Evolutionary conservation across 352 stramenopile species (phyloP).

Genomic region (Pythium aristosporum): DNA sequence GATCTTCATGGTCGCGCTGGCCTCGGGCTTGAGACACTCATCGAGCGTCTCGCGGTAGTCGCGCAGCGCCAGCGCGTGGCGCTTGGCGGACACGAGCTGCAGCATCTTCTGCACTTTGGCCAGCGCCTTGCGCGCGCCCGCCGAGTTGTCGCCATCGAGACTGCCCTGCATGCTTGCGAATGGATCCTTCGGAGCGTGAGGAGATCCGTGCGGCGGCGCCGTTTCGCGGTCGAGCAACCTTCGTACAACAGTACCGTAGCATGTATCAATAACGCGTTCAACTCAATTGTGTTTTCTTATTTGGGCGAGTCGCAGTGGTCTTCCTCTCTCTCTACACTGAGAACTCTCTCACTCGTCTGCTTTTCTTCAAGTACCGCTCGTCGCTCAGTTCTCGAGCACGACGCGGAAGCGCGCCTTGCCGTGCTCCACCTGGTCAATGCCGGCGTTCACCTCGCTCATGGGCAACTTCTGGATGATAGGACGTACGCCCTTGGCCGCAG

Average conservation of each 20-base stretch:
- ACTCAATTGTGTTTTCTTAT: neutral
- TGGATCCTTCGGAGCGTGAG: neutral
- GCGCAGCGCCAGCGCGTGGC: slow-evolving; percentile 52
- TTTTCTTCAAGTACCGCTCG: neutral
- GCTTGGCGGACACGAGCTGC: slow-evolving; percentile 47
- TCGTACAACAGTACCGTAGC: neutral
- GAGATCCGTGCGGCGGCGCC: neutral
- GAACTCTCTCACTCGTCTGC: neutral
- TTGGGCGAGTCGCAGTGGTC: neutral
- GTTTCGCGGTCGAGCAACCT: slow-evolving; percentile 14
- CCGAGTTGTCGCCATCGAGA: slow-evolving; percentile 41
- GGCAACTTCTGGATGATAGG: slow-evolving; percentile 17
- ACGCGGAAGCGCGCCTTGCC: slow-evolving; percentile 16
- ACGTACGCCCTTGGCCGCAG: slow-evolving; percentile 1
- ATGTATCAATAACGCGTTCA: neutral
- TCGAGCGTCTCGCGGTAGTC: slow-evolving; percentile 65
- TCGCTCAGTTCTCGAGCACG: slow-evolving; percentile 7
- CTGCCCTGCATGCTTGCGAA: slow-evolving; percentile 42
- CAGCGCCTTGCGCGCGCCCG: slow-evolving; percentile 47
- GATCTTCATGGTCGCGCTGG: slow-evolving; percentile 55
- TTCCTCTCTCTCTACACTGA: neutral
- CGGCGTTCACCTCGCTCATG: slow-evolving; percentile 13
- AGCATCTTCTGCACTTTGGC: slow-evolving; percentile 64
- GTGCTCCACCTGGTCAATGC: slow-evolving; percentile 10
- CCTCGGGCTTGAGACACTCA: slow-evolving; percentile 71